Base-by-base conservation (phyloP, 306 rosid genomes). In the Cucurbita pepo region DNA sequence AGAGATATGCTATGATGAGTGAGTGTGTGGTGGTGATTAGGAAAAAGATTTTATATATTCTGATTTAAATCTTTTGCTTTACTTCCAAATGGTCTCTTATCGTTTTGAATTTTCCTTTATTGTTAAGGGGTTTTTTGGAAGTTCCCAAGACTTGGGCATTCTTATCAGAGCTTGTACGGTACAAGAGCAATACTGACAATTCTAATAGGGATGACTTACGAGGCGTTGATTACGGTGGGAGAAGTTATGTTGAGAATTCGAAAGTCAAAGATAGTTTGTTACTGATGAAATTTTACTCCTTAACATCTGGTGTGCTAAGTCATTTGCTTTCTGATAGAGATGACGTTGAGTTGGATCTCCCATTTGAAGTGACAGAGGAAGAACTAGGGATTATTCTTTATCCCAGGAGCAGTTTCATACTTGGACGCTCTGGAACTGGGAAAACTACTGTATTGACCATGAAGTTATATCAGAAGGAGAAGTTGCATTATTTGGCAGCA, bases 341-440 rank as follows among this genome's bases (percentile, higher is more conserved):
- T 38, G 81, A 73, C 67, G 53, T 75, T 56, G 97, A 91, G 58
- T 54, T 85, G 71, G 88, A 91, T 75, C 85, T 89, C 38, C 97
- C 97, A 0, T 89, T 89, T 77, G 93, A 89, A 79, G 93, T 86
- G 43, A 87, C 88, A 0, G 96, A 89, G 10, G 79, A 89, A 82
- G 89, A 91, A 75, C 77, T 21, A 34, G 90, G 89, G 43, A 86
- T 87, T 59, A 86, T 91, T 9, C 84, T 87, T 77, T 86, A 77
- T 60, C 60, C 66, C 10, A 78, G 43, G 82, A 91, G 97, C 65
- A 75, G 84, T 10, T 91, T 91, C 77, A 78, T 91, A 11, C 77
- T 87, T 36, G 97, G 97, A 40, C 86, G 93, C 12, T 91, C 96
- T n/a, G 97, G 97, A 43, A 91, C 97, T 0, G 97, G 97, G 25